These are phyloP conservation scores for Cladosporium phlei DNA, from an alignment of 2,329 filamentous ascomycete genomes.

Conservation along the genomic window DNA sequence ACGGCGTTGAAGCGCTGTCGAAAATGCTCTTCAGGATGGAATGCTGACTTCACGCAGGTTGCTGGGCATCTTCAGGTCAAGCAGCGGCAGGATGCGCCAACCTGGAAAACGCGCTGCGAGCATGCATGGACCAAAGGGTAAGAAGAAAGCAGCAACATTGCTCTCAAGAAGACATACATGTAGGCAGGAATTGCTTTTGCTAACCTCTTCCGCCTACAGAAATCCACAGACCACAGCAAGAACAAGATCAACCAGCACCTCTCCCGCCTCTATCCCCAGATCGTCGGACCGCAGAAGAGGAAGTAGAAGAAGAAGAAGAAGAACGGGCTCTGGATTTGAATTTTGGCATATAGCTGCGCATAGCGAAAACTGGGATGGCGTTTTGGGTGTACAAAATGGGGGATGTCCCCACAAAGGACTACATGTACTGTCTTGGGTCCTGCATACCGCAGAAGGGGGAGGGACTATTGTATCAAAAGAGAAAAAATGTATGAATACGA, in stretches of 20 bases:
- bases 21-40: not conserved
- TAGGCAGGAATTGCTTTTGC: not conserved
- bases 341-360: conserved; percentile 10
- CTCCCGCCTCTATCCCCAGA: conserved; percentile 66
- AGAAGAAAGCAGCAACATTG: conserved; percentile 26
- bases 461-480: not conserved
- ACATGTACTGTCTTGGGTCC: not conserved
- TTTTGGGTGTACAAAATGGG: conserved; percentile 10
- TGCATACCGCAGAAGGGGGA: not conserved
- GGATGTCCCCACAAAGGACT: not conserved
- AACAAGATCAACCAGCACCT: conserved; percentile 91
- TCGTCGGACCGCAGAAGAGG: conserved; percentile 67
- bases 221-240: conserved; percentile 55
- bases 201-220: conserved; percentile 38
- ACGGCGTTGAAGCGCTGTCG: too few relatives aligned
- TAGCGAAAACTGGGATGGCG: conserved; percentile 10
- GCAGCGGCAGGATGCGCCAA: conserved; percentile 56
- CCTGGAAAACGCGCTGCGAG: conserved; percentile 57
- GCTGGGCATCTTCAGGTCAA: conserved; percentile 77
- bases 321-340: not conserved
- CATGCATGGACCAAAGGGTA: conserved; percentile 77
- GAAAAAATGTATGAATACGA: conserved; percentile 2
- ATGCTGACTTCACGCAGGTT: conserved; percentile 50
- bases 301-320: conserved; percentile 39
- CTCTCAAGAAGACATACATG: not conserved